Percentiles rank a stretch among this genome's conserved stretches.
These are phyloP conservation scores for Mortierella sp. DNA, from an alignment of 371 early-diverging fungal species.

Conservation along the genomic window DNA sequence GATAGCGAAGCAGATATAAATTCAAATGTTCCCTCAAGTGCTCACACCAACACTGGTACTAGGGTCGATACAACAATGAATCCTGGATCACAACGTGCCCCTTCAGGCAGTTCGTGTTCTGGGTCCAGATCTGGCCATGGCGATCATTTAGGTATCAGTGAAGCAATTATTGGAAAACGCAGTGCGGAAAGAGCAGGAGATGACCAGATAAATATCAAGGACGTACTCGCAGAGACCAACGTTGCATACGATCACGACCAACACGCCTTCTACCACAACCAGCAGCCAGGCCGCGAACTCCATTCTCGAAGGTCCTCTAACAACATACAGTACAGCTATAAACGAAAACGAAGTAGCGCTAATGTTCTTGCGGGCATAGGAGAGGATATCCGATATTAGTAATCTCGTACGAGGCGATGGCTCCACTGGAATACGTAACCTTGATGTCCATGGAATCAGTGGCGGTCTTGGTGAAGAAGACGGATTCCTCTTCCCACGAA, in stretches of 20 bases:
- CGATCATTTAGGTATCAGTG: background rate
- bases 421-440: background rate
- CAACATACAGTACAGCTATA: constrained; percentile 25
- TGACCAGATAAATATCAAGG: constrained; percentile 3
- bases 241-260: constrained; percentile 20
- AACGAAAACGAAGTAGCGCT: background rate
- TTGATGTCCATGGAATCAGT: background rate
- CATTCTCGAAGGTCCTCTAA: constrained; percentile 2
- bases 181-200: background rate
- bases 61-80: background rate
- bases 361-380: background rate
- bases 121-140: background rate
- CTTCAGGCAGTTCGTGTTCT: background rate
- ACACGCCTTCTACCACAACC: constrained; percentile 29
- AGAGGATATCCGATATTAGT: background rate
- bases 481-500: background rate
- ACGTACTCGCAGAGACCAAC: constrained; percentile 28
- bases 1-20: background rate
- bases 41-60: too few relatives aligned
- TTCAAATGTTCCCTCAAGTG: too few relatives aligned
- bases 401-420: background rate
- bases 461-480: background rate
- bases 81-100: background rate
- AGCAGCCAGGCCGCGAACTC: constrained; percentile 9
- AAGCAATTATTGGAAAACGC: background rate